Base-by-base conservation (phyloP, 2,329 filamentous ascomycete genomes). In the Colletotrichum simmondsii region DNA sequence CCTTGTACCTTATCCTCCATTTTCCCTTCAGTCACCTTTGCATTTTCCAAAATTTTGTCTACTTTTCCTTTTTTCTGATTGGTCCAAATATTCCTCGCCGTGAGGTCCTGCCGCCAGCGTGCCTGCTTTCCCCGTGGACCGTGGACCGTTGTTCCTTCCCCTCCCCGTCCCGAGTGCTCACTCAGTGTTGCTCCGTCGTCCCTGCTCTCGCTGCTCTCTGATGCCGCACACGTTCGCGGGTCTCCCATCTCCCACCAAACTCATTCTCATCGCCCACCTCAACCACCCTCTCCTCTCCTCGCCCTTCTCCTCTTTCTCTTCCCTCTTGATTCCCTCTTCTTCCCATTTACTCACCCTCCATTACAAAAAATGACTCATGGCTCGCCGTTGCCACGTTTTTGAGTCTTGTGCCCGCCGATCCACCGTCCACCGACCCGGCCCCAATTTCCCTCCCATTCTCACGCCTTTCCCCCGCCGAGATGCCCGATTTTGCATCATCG, bases 181-280 rank as follows among this genome's bases (percentile, higher is more conserved):
- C 37, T 16, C 37, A 16, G 37, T 12, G 16, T 19, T 12, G 37
- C 37, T 42, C 37, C 37, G 14, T 57, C 37, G 14, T 57, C 28
- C 42, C 49, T 42, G 28, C 24, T 62, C 26, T 28, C 26, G 26
- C 52, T 57, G 19, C 12, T 24, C 42, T 72, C 63, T 75, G 73
- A 74, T 74, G 60, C 72, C 59, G 71, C 67, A 54, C 71, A 57
- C 64, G 42, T 64, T 32, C 65, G 60, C 16, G 42, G 42, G 16
- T 49, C 42, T 19, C 42, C 42, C 42, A n/a, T 58, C 59, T 70
- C 70, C 70, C 70, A 72, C 73, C 73, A 69, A 74, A 70, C 64
- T 67, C 62, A 66, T 71, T 57, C 73, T 75, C 73, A 74, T 74
- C 73, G 73, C 71, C 73, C 71, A 74, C 73, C 73, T 71, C 71